Base-by-base conservation (phyloP, 345 rosid genomes). In the Hypericum androsaemum region DNA sequence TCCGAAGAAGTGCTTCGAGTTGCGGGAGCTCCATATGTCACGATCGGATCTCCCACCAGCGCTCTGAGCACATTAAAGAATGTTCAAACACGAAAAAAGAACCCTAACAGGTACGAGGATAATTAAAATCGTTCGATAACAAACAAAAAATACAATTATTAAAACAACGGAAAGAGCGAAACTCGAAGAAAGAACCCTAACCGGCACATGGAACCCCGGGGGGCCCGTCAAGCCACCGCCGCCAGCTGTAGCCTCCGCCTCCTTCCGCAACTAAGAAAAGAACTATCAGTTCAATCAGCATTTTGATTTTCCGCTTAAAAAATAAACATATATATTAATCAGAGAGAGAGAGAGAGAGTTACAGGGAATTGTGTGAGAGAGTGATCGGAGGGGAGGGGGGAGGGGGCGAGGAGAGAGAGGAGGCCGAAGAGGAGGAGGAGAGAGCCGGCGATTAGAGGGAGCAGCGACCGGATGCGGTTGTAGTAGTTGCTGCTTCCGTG, bases 21-120 rank as follows among this genome's bases (percentile, higher is more conserved):
- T 76, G 48, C 55, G 54, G 0, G 95, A 88, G 68, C 73, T 82
- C 97, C 97, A 88, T 8, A 82, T 64, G 62, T 82, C 79, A 67
- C 83, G 97, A 73, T 71, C 75, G 51, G 67, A 68, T 74, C 68
- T 80, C 39, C 90, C 89, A 53, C 90, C 94, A 38, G 41, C 53
- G 50, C 49, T 79, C 95, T 88, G 69, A 10, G 35, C 41, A 37
- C 53, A 67, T 38, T 50, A 48, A 8, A 13, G 45, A 53, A 22
- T 17, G n/a, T 46, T n/a, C n/a, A 37, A 48, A 74, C 67, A 61
- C 55, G 52, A 44, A 5, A 15, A 63, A 50, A 38, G 40, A 41
- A 32, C 46, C 32, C 32, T 22, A 16, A 49, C 53, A 15, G 37
- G 28, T 41, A 22, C 55, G 41, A n/a, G 10, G 32, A 40, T 11